Evolutionary conservation across 257 asterid species (phyloP).

Genomic region (Anisodus tanguticus): DNA sequence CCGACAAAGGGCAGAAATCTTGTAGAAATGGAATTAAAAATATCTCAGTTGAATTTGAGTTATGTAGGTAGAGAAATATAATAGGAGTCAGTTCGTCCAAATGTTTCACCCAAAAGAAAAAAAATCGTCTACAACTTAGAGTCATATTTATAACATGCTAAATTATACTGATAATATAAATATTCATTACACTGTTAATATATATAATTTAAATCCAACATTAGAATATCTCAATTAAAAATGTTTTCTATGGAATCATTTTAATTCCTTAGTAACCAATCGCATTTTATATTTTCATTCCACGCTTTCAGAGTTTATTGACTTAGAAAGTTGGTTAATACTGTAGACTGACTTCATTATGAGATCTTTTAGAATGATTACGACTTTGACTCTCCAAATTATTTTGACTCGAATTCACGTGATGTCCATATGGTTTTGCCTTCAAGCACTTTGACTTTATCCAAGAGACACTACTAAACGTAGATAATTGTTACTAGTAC

Average conservation of each 20-base stretch:
- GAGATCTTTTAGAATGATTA: neutral
- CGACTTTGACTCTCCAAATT: neutral
- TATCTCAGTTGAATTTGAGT: too few relatives aligned
- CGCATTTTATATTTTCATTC: neutral
- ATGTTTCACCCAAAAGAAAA: too few relatives aligned
- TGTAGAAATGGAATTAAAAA: too few relatives aligned
- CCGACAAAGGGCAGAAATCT: too few relatives aligned
- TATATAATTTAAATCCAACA: too few relatives aligned
- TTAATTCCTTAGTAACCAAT: neutral
- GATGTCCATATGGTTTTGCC: neutral
- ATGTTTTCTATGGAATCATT: neutral
- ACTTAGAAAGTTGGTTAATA: neutral
- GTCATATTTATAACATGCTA: too few relatives aligned
- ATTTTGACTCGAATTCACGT: neutral
- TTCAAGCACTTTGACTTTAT: neutral
- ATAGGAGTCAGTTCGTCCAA: too few relatives aligned
- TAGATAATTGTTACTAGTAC: neutral
- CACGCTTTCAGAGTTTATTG: neutral
- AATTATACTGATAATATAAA: too few relatives aligned
- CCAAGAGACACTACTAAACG: neutral
- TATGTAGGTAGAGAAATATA: too few relatives aligned
- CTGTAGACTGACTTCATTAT: neutral
- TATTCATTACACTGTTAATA: too few relatives aligned
- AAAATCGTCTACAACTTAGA: too few relatives aligned
- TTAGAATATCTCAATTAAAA: neutral